phyloP scores from a whole-genome alignment of 768 basidiomycete species.

The Suillus placidus region DNA sequence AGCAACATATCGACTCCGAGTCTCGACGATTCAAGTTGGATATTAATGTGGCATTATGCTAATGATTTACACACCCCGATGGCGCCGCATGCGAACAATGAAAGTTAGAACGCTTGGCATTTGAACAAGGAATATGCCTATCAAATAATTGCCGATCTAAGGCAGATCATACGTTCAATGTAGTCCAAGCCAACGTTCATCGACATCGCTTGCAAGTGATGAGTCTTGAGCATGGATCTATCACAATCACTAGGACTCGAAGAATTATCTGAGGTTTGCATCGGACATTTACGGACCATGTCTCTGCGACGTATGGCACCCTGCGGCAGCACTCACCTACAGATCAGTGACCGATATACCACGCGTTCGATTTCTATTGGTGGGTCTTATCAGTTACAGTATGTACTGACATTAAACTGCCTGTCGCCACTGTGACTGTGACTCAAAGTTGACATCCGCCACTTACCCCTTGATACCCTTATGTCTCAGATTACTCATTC shows the following conservation, averaged over 20 bases:
- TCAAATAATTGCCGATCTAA: not conserved
- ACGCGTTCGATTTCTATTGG: not conserved
- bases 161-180: not conserved
- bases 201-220: not conserved
- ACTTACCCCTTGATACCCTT: not conserved
- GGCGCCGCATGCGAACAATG: not conserved
- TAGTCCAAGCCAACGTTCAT: not conserved
- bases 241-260: not conserved
- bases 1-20: not conserved
- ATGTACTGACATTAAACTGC: too few relatives aligned
- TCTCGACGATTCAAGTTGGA: not conserved
- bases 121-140: not conserved
- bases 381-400: not conserved
- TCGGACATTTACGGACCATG: not conserved
- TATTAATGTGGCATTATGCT: not conserved
- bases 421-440: not conserved
- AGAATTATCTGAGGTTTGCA: not conserved
- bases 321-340: not conserved
- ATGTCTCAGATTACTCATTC: not conserved
- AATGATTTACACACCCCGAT: not conserved
- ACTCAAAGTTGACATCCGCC: not conserved
- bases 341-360: not conserved
- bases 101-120: not conserved
- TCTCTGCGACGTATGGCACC: not conserved
- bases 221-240: not conserved